Evolutionary conservation across 2,329 filamentous ascomycete genomes (phyloP).

Genomic region (Daldinia sp.): DNA sequence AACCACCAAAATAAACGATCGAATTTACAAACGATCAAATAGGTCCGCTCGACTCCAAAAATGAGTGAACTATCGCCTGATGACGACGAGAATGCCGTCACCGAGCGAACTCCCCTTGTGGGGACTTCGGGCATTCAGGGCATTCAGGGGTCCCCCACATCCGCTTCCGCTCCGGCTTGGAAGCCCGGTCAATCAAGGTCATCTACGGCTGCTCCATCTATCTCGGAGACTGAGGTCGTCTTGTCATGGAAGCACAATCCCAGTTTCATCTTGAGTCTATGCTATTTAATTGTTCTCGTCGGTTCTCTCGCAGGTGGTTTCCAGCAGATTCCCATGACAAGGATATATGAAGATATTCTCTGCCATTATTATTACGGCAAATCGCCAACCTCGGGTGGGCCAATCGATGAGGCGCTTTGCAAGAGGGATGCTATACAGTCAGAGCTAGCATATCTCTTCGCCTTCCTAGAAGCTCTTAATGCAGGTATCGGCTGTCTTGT

Average conservation of each 20-base stretch:
- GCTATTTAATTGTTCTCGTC: constrained; percentile 51
- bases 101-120: constrained; percentile 35
- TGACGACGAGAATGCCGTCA: constrained; percentile 29
- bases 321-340: constrained; percentile 51
- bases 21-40: neutral
- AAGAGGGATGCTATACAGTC: constrained; percentile 55
- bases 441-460: constrained; percentile 53
- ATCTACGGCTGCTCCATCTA: constrained; percentile 20
- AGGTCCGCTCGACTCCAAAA: neutral
- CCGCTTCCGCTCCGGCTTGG: constrained; percentile 16
- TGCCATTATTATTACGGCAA: constrained; percentile 55
- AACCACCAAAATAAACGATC: neutral
- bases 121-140: constrained; percentile 1
- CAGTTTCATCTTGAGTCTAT: constrained; percentile 44
- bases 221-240: constrained; percentile 17
- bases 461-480: constrained; percentile 48
- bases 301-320: constrained; percentile 49
- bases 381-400: constrained; percentile 39
- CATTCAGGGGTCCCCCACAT: constrained; percentile 1
- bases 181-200: constrained; percentile 32
- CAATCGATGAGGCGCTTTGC: constrained; percentile 55
- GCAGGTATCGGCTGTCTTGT: constrained; percentile 52
- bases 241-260: constrained; percentile 29
- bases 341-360: constrained; percentile 56
- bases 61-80: constrained; percentile 26